phyloP scores from a whole-genome alignment of 2,329 filamentous ascomycete species.

The Blastomyces percursus region DNA sequence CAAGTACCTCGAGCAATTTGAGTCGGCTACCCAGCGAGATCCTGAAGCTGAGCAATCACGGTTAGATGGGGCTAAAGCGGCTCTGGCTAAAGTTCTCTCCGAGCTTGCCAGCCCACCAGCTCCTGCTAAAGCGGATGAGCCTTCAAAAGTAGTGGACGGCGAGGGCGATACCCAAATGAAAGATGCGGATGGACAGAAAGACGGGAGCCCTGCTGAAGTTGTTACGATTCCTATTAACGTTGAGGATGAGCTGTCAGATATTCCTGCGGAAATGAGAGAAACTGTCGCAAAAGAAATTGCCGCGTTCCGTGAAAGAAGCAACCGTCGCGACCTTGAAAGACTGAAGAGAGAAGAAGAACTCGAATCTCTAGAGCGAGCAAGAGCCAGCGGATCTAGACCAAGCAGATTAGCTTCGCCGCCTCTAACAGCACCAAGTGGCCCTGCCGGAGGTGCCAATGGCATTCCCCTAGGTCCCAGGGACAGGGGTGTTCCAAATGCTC shows the following conservation, averaged over 20 bases:
- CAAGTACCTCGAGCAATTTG: conserved; percentile 76
- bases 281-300: conserved; percentile 90
- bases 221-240: conserved; percentile 78
- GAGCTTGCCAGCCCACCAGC: conserved; percentile 60
- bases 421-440: conserved; percentile 49
- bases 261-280: conserved; percentile 91
- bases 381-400: conserved; percentile 49
- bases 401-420: conserved; percentile 65
- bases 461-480: conserved; percentile 65
- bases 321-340: conserved; percentile 75
- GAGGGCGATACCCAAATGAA: conserved; percentile 62
- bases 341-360: conserved; percentile 82
- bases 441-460: conserved; percentile 55
- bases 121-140: conserved; percentile 33
- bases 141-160: conserved; percentile 42
- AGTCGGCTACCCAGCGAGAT: conserved; percentile 54
- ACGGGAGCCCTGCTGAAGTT: conserved; percentile 61
- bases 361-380: conserved; percentile 69
- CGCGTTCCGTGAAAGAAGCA: conserved; percentile 86
- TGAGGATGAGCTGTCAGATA: conserved; percentile 91
- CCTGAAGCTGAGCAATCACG: conserved; percentile 53
- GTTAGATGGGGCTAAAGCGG: conserved; percentile 56
- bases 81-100: conserved; percentile 56
- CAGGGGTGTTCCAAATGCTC: conserved; percentile 59
- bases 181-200: conserved; percentile 45